phyloP scores from a whole-genome alignment of 208 protist genomes.

The Angomonas ambiguus region DNA sequence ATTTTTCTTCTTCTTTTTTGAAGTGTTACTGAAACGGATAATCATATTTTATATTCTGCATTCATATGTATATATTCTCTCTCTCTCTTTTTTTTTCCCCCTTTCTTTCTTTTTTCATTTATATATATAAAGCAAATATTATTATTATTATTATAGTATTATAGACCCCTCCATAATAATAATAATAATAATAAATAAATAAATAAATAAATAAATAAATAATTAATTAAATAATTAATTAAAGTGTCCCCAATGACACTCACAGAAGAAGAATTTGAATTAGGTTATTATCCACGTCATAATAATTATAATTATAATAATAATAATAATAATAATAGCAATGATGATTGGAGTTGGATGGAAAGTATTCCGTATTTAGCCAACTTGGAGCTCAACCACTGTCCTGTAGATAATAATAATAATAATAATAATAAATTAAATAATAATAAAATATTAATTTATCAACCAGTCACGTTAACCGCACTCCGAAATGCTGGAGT shows the following conservation, averaged over 20 bases:
- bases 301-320: slow-evolving; percentile 3
- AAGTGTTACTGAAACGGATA: neutral
- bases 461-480: neutral
- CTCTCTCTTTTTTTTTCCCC: slow-evolving; percentile 6
- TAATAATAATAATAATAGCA: neutral
- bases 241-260: too few relatives aligned
- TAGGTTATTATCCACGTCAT: too few relatives aligned
- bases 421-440: slow-evolving; percentile 4
- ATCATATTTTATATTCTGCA: neutral
- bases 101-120: neutral
- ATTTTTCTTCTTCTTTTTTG: neutral
- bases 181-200: too few relatives aligned
- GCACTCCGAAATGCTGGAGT: neutral
- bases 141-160: neutral
- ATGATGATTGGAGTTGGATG: neutral
- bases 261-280: too few relatives aligned
- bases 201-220: neutral
- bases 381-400: neutral
- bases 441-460: slow-evolving; percentile 7
- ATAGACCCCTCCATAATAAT: too few relatives aligned
- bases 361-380: too few relatives aligned
- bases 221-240: neutral
- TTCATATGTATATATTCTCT: neutral
- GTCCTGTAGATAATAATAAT: neutral
- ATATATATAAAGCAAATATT: neutral